phyloP scores from a whole-genome alignment of 2,329 filamentous ascomycete species.

The Domatiomyces catenatus region DNA sequence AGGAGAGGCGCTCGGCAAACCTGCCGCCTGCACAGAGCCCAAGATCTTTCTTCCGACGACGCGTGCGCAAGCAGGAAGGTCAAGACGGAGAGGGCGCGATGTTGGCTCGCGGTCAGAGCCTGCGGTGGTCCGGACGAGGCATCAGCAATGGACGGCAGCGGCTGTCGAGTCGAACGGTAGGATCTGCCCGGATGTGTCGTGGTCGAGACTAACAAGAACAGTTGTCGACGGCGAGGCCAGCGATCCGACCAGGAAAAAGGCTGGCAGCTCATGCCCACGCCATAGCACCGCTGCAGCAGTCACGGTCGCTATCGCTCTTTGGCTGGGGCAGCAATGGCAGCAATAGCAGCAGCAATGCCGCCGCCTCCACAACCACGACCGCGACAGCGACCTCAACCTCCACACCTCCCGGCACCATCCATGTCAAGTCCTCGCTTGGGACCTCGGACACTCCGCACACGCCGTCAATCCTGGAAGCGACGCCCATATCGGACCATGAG shows the following conservation, averaged over 20 bases:
- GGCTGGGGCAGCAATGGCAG: slow-evolving; percentile 3
- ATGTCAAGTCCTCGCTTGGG: slow-evolving; percentile 11
- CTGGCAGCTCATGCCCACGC: not conserved
- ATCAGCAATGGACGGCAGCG: slow-evolving; percentile 6
- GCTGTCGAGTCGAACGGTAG: not conserved
- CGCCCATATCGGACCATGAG: slow-evolving; percentile 3
- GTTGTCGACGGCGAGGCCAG: not conserved
- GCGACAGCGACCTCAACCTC: not conserved
- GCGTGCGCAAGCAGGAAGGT: not conserved
- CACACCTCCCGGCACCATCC: not conserved
- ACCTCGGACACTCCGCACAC: slow-evolving; percentile 11
- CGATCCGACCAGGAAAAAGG: not conserved
- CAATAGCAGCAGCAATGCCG: not conserved
- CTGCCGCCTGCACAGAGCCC: not conserved
- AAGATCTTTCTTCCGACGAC: not conserved
- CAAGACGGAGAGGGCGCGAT: not conserved
- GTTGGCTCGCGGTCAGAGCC: slow-evolving; percentile 9
- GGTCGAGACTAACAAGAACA: not conserved
- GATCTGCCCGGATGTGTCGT: not conserved
- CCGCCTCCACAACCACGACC: not conserved
- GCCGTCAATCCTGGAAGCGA: slow-evolving; percentile 2
- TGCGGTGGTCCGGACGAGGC: slow-evolving; percentile 9
- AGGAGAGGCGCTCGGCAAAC: not conserved
- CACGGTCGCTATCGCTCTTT: slow-evolving; percentile 13
- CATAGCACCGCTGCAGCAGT: slow-evolving; percentile 5